Conservation (phyloP, 2,329 filamentous ascomycete genomes). For the Calonectria pteridis region DNA sequence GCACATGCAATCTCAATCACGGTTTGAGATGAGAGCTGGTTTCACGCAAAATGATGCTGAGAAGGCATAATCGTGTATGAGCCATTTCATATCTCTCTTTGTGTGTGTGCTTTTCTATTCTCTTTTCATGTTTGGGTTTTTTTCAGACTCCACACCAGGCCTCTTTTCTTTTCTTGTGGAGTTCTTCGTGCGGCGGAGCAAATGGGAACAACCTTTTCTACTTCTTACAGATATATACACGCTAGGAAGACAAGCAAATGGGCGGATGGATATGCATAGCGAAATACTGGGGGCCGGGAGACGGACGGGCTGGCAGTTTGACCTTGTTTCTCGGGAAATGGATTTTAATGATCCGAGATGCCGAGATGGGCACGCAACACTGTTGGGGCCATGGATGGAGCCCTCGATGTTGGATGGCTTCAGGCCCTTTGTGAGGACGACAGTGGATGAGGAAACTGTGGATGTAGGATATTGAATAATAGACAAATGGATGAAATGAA, state of each 20-base stretch:
- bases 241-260: slow-evolving; percentile 22
- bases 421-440: background rate
- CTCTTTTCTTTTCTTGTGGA: slow-evolving; percentile 23
- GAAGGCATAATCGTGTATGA: slow-evolving; percentile 31
- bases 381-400: slow-evolving; percentile 13
- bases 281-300: slow-evolving; percentile 8
- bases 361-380: slow-evolving; percentile 12
- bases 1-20: slow-evolving; percentile 35
- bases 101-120: slow-evolving; percentile 24
- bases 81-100: slow-evolving; percentile 26
- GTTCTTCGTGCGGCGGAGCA: slow-evolving; percentile 34
- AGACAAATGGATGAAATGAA: slow-evolving; percentile 15
- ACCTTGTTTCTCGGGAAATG: slow-evolving; percentile 22
- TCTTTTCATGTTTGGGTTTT: slow-evolving; percentile 32
- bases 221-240: slow-evolving; percentile 35
- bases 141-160: slow-evolving; percentile 21
- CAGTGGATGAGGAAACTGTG: slow-evolving; percentile 7
- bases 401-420: slow-evolving; percentile 5
- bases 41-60: slow-evolving; percentile 23
- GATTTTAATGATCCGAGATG: slow-evolving; percentile 15
- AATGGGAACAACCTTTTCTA: slow-evolving; percentile 31
- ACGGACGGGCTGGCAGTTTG: slow-evolving; percentile 23
- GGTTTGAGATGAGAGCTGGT: slow-evolving; percentile 33
- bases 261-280: slow-evolving; percentile 32
- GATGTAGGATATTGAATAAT: slow-evolving; percentile 33